Conservation (phyloP, 2,329 filamentous ascomycete species). For the Curvularia verruculosa region DNA sequence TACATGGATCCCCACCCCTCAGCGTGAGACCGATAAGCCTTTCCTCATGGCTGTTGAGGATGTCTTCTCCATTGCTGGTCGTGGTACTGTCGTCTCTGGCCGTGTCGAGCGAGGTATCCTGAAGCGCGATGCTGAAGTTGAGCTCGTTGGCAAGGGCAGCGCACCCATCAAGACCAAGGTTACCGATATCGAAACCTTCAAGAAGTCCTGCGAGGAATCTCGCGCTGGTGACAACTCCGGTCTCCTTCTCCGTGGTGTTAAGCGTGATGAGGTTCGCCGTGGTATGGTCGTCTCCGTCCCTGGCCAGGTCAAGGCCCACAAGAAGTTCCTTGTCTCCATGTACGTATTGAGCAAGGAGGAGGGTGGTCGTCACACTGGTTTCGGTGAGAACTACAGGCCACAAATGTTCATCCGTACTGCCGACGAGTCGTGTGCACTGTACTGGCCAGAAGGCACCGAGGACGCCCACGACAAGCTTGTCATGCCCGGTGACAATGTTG, state of each 20-base stretch:
- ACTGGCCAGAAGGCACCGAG: constrained; percentile 83
- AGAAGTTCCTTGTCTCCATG: constrained; percentile 91
- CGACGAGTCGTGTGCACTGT: constrained; percentile 74
- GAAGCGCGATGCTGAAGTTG: constrained; percentile 93
- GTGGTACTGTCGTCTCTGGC: constrained; percentile 95
- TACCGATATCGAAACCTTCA: constrained; percentile 99
- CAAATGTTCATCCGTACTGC: constrained; percentile 96
- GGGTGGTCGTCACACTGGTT: constrained; percentile 95
- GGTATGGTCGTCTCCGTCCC: constrained; percentile 94
- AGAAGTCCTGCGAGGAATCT: constrained; percentile 98
- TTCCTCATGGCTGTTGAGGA: constrained; percentile 98
- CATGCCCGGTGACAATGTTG: constrained; percentile 98
- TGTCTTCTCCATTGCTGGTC: constrained; percentile 68
- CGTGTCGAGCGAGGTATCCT: constrained; percentile 95
- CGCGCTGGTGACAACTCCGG: constrained; percentile 98
- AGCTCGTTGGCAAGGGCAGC: constrained; percentile 86
- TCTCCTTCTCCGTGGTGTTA: constrained; percentile 91
- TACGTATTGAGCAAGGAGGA: constrained; percentile 98
- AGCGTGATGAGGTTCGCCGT: constrained; percentile 90
- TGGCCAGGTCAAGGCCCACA: constrained; percentile 82
- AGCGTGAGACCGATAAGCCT: constrained; percentile 94
- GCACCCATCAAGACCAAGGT: constrained; percentile 96
- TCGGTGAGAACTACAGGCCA: constrained; percentile 94
- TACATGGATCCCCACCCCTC: constrained; percentile 92
- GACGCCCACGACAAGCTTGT: constrained; percentile 78